Base-by-base conservation (phyloP, 148 eudicot genomes). In the Fallopia convolvulus region DNA sequence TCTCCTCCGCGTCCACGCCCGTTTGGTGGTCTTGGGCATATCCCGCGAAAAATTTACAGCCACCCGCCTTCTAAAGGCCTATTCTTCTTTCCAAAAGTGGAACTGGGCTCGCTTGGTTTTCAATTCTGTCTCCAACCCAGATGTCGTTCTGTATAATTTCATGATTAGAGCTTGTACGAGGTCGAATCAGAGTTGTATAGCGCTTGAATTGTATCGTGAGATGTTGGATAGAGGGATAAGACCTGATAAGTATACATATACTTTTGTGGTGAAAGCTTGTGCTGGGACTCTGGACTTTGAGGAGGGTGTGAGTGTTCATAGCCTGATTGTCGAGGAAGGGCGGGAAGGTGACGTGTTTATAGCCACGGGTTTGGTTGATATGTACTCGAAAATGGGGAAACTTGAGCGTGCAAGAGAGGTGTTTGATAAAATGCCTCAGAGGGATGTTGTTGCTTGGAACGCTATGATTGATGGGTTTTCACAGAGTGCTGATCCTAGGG, bases 381-480 rank as follows among this genome's bases (percentile, higher is more conserved):
- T 91, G 92, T 89, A 87, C 42, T 86, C 90, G 79, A 87, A 89
- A 77, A 70, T 86, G 82, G 89, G 88, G 47, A 86, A 77, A 11
- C 63, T 87, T 79, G 85, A 15, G 74, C 12, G 74, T 42, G 95
- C 95, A 46, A 77, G 75, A 10, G 74, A 85, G 78, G 82, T 89
- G 88, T 91, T 91, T 66, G 95, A 86, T 85, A 76, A 83, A 83
- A 86, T 91, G 91, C 86, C 88, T 42, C 26, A 78, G 13, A 86
- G 78, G 61, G 95, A 91, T 86, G 84, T 89, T 47, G 95, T 86
- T 10, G 80, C 86, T 48, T 91, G 92, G 95, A 91, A 89, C 84
- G 87, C 89, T 52, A 85, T 91, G 82, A 83, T 91, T 82, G 83
- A 85, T 1, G 95, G 95, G 77, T 73, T 89, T 14, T 82, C 95